These are phyloP conservation scores for Nakaseomyces sp. DNA, from an alignment of 1,139 yeast genomes.

Conservation along the genomic window DNA sequence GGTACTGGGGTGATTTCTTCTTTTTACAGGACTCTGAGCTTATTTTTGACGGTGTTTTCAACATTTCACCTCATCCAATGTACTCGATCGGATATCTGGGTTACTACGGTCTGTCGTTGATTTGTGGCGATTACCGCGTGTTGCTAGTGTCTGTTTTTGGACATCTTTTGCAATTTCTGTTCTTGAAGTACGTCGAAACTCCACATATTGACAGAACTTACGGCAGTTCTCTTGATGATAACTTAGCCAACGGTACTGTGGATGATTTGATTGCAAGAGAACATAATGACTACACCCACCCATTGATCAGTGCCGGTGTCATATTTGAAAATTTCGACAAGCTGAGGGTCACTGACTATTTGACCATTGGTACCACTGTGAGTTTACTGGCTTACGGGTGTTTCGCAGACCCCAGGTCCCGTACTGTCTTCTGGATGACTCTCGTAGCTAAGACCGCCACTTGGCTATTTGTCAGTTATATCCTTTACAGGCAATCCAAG, in stretches of 20 bases:
- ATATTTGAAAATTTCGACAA: constrained; percentile 50
- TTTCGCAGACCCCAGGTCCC: constrained; percentile 8
- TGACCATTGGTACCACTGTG: constrained; percentile 42
- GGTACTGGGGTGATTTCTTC: constrained; percentile 96
- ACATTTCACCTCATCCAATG: constrained; percentile 92
- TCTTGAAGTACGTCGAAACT: constrained; percentile 68
- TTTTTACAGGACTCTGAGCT: constrained; percentile 69
- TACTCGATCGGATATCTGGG: constrained; percentile 86
- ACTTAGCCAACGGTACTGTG: constrained; percentile 17
- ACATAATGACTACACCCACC: constrained; percentile 41
- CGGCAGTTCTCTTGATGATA: constrained; percentile 28
- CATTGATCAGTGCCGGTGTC: constrained; percentile 43
- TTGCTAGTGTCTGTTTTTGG: constrained; percentile 66
- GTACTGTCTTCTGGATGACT: constrained; percentile 40
- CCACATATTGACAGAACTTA: constrained; percentile 85
- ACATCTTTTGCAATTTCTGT: constrained; percentile 71
- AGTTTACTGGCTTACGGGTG: constrained; percentile 33
- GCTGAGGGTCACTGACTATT: constrained; percentile 57
- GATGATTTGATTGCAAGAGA: constrained; percentile 32
- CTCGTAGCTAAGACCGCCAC: constrained; percentile 46
- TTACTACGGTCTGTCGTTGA: constrained; percentile 74
- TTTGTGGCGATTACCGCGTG: constrained; percentile 68
- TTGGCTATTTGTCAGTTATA: constrained; percentile 43
- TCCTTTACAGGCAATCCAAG: constrained; percentile 54
- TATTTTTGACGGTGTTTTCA: constrained; percentile 85